Evolutionary conservation across 352 stramenopile genomes (phyloP).

Genomic region (Phytophthora capsici): DNA sequence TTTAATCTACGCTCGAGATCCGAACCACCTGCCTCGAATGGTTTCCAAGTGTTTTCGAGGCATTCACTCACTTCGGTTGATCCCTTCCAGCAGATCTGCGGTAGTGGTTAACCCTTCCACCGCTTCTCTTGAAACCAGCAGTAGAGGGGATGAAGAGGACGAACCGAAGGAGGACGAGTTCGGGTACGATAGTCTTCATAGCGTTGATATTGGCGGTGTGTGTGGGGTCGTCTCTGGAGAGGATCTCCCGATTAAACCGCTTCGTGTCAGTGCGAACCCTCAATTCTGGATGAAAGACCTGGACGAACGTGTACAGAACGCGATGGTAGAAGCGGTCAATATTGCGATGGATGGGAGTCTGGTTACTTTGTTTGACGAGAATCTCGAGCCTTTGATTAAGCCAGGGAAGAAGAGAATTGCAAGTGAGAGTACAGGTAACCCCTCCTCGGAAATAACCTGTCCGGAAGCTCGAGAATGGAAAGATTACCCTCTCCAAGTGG

Average conservation of each 20-base stretch:
- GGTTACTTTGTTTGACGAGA: constrained; percentile 47
- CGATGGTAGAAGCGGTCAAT: constrained; percentile 44
- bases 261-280: constrained; percentile 51
- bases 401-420: constrained; percentile 17
- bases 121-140: background rate
- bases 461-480: constrained; percentile 34
- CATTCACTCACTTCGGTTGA: constrained; percentile 43
- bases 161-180: background rate
- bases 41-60: constrained; percentile 63
- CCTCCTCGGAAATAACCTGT: background rate
- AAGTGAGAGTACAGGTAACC: constrained; percentile 2
- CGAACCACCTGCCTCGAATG: constrained; percentile 38
- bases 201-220: constrained; percentile 55
- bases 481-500: constrained; percentile 53
- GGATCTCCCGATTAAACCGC: constrained; percentile 42
- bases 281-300: constrained; percentile 81
- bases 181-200: constrained; percentile 3
- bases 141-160: background rate
- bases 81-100: constrained; percentile 13
- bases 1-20: constrained; percentile 51
- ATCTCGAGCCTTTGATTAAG: constrained; percentile 50
- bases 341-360: constrained; percentile 47
- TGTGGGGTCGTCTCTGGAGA: constrained; percentile 37
- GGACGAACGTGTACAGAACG: constrained; percentile 40
- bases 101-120: background rate